Evolutionary conservation across 2,329 filamentous ascomycete species (phyloP).

Genomic region (Nemania serpens): DNA sequence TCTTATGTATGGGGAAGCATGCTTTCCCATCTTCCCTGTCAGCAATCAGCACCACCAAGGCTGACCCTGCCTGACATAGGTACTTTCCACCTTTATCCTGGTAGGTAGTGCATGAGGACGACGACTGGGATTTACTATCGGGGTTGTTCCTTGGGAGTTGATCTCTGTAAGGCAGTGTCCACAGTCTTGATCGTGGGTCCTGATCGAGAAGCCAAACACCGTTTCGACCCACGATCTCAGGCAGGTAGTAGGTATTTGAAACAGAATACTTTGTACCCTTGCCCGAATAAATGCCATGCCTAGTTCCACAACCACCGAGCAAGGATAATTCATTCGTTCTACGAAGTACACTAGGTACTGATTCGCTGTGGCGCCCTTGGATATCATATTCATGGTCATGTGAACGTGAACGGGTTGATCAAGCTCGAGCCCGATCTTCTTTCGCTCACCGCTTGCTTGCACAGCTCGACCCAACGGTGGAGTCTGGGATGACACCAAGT

Average conservation of each 20-base stretch:
- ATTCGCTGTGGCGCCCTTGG: slow-evolving; percentile 19
- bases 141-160: slow-evolving; percentile 15
- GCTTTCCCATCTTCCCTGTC: slow-evolving; percentile 8
- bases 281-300: slow-evolving; percentile 18
- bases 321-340: slow-evolving; percentile 6
- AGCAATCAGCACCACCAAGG: slow-evolving; percentile 13
- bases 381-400: slow-evolving; percentile 26
- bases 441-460: slow-evolving; percentile 29
- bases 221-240: slow-evolving; percentile 21
- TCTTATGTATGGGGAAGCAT: slow-evolving; percentile 14
- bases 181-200: slow-evolving; percentile 11
- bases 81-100: slow-evolving; percentile 22
- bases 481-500: slow-evolving; percentile 23
- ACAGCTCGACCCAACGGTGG: slow-evolving; percentile 27
- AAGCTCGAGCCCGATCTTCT: slow-evolving; percentile 27
- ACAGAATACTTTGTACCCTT: slow-evolving; percentile 19
- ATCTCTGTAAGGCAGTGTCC: slow-evolving; percentile 11
- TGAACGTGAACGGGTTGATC: slow-evolving; percentile 17
- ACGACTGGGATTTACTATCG: slow-evolving; percentile 8
- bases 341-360: too few species aligned
- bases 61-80: slow-evolving; percentile 24
- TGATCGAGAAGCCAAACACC: slow-evolving; percentile 14
- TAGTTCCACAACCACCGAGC: slow-evolving; percentile 8
- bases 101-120: slow-evolving; percentile 17
- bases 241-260: neutral